Base-by-base conservation (phyloP, 257 asterid species). In the Thymus quinquecostatus region DNA sequence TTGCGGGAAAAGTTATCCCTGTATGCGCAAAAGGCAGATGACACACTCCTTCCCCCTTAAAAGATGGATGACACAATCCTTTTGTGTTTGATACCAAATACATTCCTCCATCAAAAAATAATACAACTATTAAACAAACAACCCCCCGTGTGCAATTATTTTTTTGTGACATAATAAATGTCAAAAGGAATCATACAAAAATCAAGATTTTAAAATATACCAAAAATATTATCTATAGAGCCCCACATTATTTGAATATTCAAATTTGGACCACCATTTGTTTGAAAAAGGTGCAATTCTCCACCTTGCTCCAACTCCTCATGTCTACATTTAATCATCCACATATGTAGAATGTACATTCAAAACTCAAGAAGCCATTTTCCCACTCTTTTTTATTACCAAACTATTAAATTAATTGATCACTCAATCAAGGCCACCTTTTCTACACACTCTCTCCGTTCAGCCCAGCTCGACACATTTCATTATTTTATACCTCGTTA, bases 241-340 rank as follows among this genome's bases (percentile, higher is more conserved):
- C 77, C 81, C 75, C 73, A 40, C 70, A 73, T 13, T 40, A 13
- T 80, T 69, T 73, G 58, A 75, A 72, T 69, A 78, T 69, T 72
- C 50, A 53, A 69, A 1, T 69, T 69, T 62, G 82, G 82, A 8
- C 81, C 86, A 73, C 82, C 81, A 70, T 56, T 73, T 29, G 43
- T 21, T 21, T 60, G 60, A n/a, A 11, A 73, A 78, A 75, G 79
- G 64, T 78, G 57, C 75, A 72, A 48, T 75, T 8, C 67, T 60
- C 77, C 80, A 72, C 77, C 86, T 75, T 59, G 75, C 38, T 51
- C 80, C 82, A 81, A 76, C 88, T 81, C 84, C 77, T 75, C 84
- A 49, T 81, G 78, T 71, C 82, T 73, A 66, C 21, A 70, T 56
- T 44, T 66, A 34, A 68, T 69, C 72, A 72, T 66, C n/a, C 50